Evolutionary conservation across 768 basidiomycete genomes (phyloP).

Genomic region (Suillus lakei): DNA sequence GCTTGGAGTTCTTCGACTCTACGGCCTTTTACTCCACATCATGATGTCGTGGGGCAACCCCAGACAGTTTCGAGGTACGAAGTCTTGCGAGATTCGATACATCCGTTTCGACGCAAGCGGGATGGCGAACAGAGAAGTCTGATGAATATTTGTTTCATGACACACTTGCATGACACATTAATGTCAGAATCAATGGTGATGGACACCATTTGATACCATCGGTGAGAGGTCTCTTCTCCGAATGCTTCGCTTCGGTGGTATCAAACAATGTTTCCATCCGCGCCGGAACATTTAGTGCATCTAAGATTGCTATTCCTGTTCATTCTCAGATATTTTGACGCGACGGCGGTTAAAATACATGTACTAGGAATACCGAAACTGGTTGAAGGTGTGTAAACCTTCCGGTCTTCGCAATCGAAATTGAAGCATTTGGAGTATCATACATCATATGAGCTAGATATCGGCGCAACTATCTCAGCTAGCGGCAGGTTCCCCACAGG

Average conservation of each 20-base stretch:
- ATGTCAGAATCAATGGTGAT: not conserved
- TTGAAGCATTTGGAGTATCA: conserved; percentile 1
- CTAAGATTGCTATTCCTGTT: not conserved
- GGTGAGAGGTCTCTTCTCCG: conserved; percentile 4
- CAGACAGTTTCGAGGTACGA: not conserved
- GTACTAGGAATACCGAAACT: not conserved
- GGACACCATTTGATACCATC: conserved; percentile 3
- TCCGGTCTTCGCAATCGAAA: not conserved
- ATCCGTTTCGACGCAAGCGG: not conserved
- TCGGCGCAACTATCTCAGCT: conserved; percentile 9
- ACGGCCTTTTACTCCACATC: not conserved
- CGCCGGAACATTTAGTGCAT: not conserved
- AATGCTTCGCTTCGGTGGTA: conserved; percentile 5
- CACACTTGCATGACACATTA: conserved; percentile 1
- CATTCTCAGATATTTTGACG: not conserved
- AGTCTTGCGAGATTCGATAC: not conserved
- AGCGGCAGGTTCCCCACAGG: conserved; percentile 9
- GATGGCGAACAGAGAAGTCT: conserved; percentile 3
- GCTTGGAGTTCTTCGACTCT: not conserved
- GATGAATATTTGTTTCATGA: not conserved
- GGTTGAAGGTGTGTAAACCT: not conserved
- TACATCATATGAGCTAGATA: conserved; percentile 5
- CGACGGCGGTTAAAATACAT: not conserved
- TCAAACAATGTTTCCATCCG: conserved; percentile 2
- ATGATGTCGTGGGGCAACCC: not conserved